A percentile compares a stretch with the other conserved stretches of the same genome.
phyloP scores from a whole-genome alignment of 2,329 filamentous ascomycete genomes.

The Colletotrichum cuscutae region DNA sequence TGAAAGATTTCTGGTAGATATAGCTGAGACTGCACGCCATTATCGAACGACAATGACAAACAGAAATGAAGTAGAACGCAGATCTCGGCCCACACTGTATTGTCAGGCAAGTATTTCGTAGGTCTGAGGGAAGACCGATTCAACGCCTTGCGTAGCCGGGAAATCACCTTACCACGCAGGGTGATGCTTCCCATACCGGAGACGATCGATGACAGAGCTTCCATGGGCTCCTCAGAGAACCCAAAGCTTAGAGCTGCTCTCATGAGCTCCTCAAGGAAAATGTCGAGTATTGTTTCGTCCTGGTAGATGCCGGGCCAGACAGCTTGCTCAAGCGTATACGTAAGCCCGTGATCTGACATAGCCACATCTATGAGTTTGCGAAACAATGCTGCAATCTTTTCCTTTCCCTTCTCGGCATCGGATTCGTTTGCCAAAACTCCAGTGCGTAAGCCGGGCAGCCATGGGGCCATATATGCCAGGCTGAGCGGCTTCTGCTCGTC shows the following conservation, averaged over 20 bases:
- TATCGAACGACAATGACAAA: slow-evolving; percentile 74
- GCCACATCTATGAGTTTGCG: slow-evolving; percentile 75
- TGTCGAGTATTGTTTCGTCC: slow-evolving; percentile 73
- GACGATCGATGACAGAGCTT: slow-evolving; percentile 71
- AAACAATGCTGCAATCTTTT: slow-evolving; percentile 72
- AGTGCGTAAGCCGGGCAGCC: slow-evolving; percentile 71
- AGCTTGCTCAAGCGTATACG: slow-evolving; percentile 70
- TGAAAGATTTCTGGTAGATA: slow-evolving; percentile 77
- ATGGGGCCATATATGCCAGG: slow-evolving; percentile 76
- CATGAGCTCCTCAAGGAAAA: slow-evolving; percentile 74
- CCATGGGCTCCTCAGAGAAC: slow-evolving; percentile 67
- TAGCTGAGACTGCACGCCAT: slow-evolving; percentile 73
- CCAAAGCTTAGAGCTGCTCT: slow-evolving; percentile 70
- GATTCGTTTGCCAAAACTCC: slow-evolving; percentile 67
- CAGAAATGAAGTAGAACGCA: slow-evolving; percentile 75
- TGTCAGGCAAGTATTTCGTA: slow-evolving; percentile 73
- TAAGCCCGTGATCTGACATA: slow-evolving; percentile 68
- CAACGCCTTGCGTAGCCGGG: slow-evolving; percentile 72
- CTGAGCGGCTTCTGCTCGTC: slow-evolving; percentile 75
- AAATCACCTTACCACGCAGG: slow-evolving; percentile 72
- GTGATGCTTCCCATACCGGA: slow-evolving; percentile 73
- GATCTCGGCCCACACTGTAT: slow-evolving; percentile 76
- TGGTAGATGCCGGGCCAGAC: slow-evolving; percentile 73
- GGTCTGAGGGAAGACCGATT: slow-evolving; percentile 74
- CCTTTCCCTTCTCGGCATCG: slow-evolving; percentile 73